Conservation (phyloP, 1,284 basidiomycete species). For the Rhodotorula sp. region DNA sequence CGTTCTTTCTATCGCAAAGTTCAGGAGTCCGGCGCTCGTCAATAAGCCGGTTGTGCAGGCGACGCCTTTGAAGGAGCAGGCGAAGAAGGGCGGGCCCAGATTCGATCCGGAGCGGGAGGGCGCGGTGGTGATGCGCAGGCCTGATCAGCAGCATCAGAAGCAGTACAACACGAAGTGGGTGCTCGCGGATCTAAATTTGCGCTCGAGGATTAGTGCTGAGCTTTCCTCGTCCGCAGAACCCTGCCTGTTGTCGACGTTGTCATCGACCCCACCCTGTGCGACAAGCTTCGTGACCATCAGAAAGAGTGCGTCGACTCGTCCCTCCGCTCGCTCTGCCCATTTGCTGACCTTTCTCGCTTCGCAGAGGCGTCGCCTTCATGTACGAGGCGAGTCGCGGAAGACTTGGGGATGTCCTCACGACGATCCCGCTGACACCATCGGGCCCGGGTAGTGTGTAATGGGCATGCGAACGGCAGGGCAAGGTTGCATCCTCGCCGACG, state of each 20-base stretch:
- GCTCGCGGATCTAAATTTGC: background rate
- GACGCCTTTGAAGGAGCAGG: background rate
- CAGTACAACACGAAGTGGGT: conserved; percentile 70
- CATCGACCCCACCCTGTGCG: conserved; percentile 80
- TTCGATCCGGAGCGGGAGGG: conserved; percentile 67
- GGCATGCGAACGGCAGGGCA: conserved; percentile 77
- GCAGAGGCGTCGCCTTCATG: conserved; percentile 64
- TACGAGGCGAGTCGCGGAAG: conserved; percentile 62
- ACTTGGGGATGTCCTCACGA: background rate
- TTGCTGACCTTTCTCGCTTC: background rate
- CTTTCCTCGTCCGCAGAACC: conserved; percentile 49
- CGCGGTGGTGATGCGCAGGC: conserved; percentile 83
- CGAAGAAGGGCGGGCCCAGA: conserved; percentile 36
- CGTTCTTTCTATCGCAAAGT: background rate
- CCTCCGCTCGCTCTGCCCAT: too few relatives aligned
- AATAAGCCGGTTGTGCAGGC: background rate
- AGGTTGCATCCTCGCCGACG: conserved; percentile 95
- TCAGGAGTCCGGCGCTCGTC: background rate
- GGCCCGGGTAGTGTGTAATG: conserved; percentile 66
- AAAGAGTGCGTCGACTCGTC: conserved; percentile 63
- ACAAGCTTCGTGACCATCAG: conserved; percentile 83
- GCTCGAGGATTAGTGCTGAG: conserved; percentile 51
- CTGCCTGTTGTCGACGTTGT: conserved; percentile 74
- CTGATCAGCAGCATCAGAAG: conserved; percentile 65
- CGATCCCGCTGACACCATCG: background rate